Conservation (phyloP, 352 stramenopile species). For the Aphanomyces stellatus region DNA sequence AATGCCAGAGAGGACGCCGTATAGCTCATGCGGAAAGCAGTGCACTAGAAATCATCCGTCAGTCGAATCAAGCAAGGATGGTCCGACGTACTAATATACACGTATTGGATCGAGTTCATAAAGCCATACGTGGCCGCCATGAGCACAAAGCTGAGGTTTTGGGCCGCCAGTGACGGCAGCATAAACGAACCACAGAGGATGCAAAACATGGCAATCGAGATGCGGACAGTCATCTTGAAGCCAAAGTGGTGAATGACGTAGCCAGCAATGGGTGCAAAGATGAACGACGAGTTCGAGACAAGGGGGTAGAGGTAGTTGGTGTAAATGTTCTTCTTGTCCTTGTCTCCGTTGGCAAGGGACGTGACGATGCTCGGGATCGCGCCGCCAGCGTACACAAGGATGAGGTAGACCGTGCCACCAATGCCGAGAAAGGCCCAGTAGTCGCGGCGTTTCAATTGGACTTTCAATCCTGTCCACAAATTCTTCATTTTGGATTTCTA, state of each 20-base stretch:
- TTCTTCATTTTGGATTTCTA: conserved; percentile 22
- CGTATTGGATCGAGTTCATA: conserved; percentile 4
- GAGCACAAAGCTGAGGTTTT: conserved; percentile 2
- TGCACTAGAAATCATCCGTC: conserved; percentile 7
- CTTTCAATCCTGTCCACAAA: not conserved
- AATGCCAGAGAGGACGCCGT: conserved; percentile 8
- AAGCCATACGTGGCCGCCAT: not conserved
- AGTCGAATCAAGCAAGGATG: not conserved
- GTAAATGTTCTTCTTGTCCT: conserved; percentile 2
- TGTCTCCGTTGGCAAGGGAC: conserved; percentile 22
- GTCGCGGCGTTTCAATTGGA: not conserved
- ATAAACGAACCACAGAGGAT: conserved; percentile 12
- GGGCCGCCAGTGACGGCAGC: conserved; percentile 1
- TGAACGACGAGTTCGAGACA: conserved; percentile 9
- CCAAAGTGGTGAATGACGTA: not conserved
- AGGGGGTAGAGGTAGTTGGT: conserved; percentile 18
- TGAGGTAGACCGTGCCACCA: not conserved
- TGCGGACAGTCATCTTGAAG: not conserved
- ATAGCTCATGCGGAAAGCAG: conserved; percentile 8
- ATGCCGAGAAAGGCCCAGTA: conserved; percentile 1
- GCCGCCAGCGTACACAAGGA: conserved; percentile 5
- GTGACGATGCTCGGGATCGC: conserved; percentile 19
- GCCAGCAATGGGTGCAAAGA: conserved; percentile 2
- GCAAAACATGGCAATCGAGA: not conserved
- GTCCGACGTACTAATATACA: conserved; percentile 7